Base-by-base conservation (phyloP, 2,329 filamentous ascomycete species). In the Xylariales sp. region DNA sequence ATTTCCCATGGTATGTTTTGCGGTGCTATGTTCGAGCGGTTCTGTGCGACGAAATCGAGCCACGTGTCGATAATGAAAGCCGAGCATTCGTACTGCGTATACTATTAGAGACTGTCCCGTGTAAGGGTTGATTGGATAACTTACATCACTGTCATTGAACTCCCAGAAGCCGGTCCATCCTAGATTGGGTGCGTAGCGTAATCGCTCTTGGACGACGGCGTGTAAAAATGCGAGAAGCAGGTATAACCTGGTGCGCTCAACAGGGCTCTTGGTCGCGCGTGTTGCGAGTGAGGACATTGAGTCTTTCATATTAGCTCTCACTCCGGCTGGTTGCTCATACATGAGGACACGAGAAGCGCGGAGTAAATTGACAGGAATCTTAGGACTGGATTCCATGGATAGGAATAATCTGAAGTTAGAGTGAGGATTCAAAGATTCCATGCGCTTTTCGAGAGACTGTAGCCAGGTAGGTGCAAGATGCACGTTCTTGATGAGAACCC, bases 101-200 rank as follows among this genome's bases (percentile, higher is more conserved):
- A 55, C 65, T 68, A 70, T 77, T 68, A 76, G 72, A 54, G 56
- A 46, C 3, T 4, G n/a, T 16, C 34, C 43, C 36, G 46, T 32
- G 41, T 28, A 18, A 18, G 46, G 53, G 36, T 16, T 39, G 28
- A 53, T 28, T 56, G n/a, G 30, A 49, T 64, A 72, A 90, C 93
- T 92, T 88, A 97, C 93, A 81, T 99, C 96, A 74, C 94, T 97
- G 81, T 99, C 97, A 78, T 99, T 99, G 81, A 99, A 99, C 81
- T 99, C 97, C 96, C 97, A 99, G 86, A 97, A 97, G 62, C 94
- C 93, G 84, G 97, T 97, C 96, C 96, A 99, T 68, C 96, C 96
- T 63, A 99, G 84, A 65, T 87, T 95, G 0, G 96, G 97, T 30
- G 95, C 94, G 79, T 99, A 99, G 70, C 96, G 91, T 70, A 99